Conservation (phyloP, 192 early-diverging fungal genomes). For the Umbelopsis sp. region DNA sequence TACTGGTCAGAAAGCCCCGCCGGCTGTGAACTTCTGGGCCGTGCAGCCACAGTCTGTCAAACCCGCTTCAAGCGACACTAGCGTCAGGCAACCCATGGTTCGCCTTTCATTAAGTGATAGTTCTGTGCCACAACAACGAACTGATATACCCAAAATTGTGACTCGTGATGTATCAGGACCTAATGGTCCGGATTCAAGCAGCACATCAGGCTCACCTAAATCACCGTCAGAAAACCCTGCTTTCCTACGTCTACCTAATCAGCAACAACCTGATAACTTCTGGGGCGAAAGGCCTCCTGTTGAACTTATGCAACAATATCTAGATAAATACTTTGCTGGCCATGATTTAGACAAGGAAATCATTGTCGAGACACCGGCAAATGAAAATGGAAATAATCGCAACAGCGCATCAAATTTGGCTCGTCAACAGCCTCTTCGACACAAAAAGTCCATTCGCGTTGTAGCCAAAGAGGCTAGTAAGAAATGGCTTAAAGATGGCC, state of each 20-base stretch:
- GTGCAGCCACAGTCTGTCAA: constrained; percentile 8
- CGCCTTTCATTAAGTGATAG: background rate
- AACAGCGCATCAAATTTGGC: constrained; percentile 22
- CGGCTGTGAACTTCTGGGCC: constrained; percentile 2
- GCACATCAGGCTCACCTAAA: background rate
- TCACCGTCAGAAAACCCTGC: background rate
- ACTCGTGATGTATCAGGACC: constrained; percentile 7
- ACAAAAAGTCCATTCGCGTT: constrained; percentile 56
- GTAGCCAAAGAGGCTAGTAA: constrained; percentile 51
- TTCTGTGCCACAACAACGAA: background rate
- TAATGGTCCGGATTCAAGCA: background rate
- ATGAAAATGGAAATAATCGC: background rate
- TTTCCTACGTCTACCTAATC: background rate
- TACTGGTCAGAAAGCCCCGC: background rate
- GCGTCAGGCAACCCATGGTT: background rate
- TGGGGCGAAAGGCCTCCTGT: constrained; percentile 72
- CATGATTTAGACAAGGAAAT: constrained; percentile 79
- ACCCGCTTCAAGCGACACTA: background rate
- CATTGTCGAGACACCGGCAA: constrained; percentile 33
- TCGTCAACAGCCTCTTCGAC: constrained; percentile 25
- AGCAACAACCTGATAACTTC: constrained; percentile 34
- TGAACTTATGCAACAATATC: constrained; percentile 69
- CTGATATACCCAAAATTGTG: background rate
- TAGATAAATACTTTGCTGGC: constrained; percentile 75
- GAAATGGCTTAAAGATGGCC: constrained; percentile 18